These are phyloP conservation scores for Barnettozyma salicaria DNA, from an alignment of 805 yeast genomes.

Conservation along the genomic window DNA sequence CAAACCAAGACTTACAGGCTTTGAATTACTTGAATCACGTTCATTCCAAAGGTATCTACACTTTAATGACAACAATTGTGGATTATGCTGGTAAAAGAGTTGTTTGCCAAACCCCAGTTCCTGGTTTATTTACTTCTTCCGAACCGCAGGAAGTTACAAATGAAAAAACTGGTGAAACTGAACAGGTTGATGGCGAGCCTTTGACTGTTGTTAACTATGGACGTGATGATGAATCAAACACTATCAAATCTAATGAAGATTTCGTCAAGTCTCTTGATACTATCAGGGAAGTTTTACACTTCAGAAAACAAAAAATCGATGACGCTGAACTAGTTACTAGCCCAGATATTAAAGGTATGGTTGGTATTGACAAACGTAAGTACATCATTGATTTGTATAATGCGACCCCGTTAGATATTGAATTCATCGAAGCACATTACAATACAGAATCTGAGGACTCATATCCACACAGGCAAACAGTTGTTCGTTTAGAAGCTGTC, in stretches of 20 bases:
- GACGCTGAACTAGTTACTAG: conserved; percentile 55
- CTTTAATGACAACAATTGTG: conserved; percentile 76
- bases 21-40: conserved; percentile 62
- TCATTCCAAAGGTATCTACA: conserved; percentile 57
- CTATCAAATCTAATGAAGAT: conserved; percentile 42
- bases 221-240: conserved; percentile 51
- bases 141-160: conserved; percentile 35
- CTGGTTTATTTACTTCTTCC: conserved; percentile 52
- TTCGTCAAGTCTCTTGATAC: conserved; percentile 52
- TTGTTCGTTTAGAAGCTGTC: conserved; percentile 81
- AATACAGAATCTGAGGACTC: conserved; percentile 35
- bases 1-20: conserved; percentile 71
- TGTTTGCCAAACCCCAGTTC: conserved; percentile 92
- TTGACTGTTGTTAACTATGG: conserved; percentile 50
- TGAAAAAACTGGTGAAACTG: conserved; percentile 35
- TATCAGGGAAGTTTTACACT: conserved; percentile 70
- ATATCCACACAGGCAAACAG: conserved; percentile 79
- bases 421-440: conserved; percentile 57
- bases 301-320: conserved; percentile 59
- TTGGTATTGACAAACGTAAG: conserved; percentile 78
- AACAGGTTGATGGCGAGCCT: conserved; percentile 28
- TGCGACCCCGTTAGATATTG: conserved; percentile 78
- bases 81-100: conserved; percentile 88
- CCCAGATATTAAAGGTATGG: conserved; percentile 76
- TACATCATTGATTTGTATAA: conserved; percentile 82